Base-by-base conservation (phyloP, 2,329 filamentous ascomycete species). In the Camillea tinctor region DNA sequence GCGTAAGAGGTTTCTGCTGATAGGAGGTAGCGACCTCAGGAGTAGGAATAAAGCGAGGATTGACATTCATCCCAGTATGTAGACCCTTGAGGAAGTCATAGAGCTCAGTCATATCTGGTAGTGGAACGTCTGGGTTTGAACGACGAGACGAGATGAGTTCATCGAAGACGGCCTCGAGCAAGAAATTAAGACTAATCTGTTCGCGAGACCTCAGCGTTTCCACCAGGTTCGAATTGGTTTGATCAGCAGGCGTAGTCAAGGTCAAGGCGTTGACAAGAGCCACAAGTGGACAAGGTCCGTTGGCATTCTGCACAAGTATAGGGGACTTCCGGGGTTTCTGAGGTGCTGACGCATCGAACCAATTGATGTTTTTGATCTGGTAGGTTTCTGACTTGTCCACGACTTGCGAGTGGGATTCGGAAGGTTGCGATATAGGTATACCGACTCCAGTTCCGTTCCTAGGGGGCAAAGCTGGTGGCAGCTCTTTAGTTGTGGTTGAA, bases 51-150 rank as follows among this genome's bases (percentile, higher is more conserved):
- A 97, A 95, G 20, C 90, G 87, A 2, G 95, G 95, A 66, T 99
- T 99, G 59, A 98, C 94, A 69, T 98, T 99, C 91, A 99, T 97
- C 44, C 95, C 95, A 0, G 93, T 98, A 68, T 97, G 92, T 2
- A 99, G 79, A 51, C 92, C 91, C 59, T 95, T 86, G 1, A 99
- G 80, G 71, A 99, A 99, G 6, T 84, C 82, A 73, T 97, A 96
- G 1, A 99, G 81, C 60, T 97, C 93, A 40, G 88, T 85, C 9
- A 98, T 89, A 72, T 98, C 95, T 0, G 94, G 94, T 22, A 98
- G 77, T 17, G 86, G 79, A 1, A 82, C 83, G 36, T 88, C 85
- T 2, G 79, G 75, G 53, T 85, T 84, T 0, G 85, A 88, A 55
- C 90, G 81, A 56, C 90, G 78, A 8, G 87, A 86, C 2, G 92